Conservation (phyloP, 148 eudicot genomes). For the Hydrangea macrophylla region DNA sequence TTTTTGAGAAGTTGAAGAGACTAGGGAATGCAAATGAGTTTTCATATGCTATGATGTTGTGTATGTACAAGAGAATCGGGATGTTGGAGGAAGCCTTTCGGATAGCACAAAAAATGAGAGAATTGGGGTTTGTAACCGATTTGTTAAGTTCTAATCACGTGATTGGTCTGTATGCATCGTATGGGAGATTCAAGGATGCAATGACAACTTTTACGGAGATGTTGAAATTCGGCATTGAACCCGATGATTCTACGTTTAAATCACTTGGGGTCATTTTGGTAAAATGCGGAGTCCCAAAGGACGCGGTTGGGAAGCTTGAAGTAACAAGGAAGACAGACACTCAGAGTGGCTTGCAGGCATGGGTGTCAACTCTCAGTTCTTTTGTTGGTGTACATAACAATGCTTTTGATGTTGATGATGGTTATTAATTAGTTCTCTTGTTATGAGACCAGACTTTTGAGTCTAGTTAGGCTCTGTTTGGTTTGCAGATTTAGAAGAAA, state of each 20-base stretch:
- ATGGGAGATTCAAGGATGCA: conserved; percentile 71
- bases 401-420: conserved; percentile 15
- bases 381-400: conserved; percentile 32
- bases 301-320: conserved; percentile 59
- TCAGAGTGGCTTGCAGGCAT: conserved; percentile 48
- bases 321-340: conserved; percentile 44
- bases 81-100: conserved; percentile 57
- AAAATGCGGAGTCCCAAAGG: conserved; percentile 66
- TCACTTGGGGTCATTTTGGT: conserved; percentile 57
- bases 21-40: conserved; percentile 82
- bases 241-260: conserved; percentile 68
- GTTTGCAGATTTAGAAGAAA: no score
- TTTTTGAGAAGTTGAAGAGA: conserved; percentile 45
- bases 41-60: conserved; percentile 86
- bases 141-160: conserved; percentile 78
- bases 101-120: conserved; percentile 67
- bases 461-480: background rate
- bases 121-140: conserved; percentile 60
- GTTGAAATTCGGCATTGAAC: conserved; percentile 46
- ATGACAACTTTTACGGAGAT: conserved; percentile 62
- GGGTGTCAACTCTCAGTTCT: conserved; percentile 53
- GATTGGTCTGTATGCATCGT: conserved; percentile 54
- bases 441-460: background rate
- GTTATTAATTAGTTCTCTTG: background rate
- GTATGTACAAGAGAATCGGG: conserved; percentile 81